Evolutionary conservation across 768 basidiomycete genomes (phyloP), one percentile per base, ranked within the genome.

Genomic region (Auricularia sp.): DNA sequence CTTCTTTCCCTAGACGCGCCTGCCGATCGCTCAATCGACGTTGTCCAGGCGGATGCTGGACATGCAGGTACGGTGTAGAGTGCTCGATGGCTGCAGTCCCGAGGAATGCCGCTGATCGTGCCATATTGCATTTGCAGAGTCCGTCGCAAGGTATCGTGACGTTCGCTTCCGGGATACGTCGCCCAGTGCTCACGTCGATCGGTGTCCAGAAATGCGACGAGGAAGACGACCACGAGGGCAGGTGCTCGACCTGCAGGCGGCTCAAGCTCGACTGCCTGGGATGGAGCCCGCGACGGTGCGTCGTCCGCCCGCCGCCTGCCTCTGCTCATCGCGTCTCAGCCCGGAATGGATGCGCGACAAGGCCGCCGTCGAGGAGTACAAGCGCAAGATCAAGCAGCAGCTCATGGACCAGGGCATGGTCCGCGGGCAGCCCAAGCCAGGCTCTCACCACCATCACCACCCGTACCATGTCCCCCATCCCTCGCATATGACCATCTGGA

Each of bases 191-290:
- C 33, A 61, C 43, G 39, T 63, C 34, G 42, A 21, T 33, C 59
- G 42, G 11, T 5, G 62, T 33, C 4, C 73, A 92, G 90, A 93
- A 93, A 88, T 93, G 90, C 74, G 90, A 93, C 73, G 90, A 93
- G 70, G 86, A 90, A 68, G 84, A 88, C 68, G 86, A 56, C 35
- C 35, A 70, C 71, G 86, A 84, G 66, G 84, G 89, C 74, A 87
- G 90, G 2, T 93, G 90, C 76, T 81, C 83, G 69, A 93, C 91
- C 1, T 93, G 91, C 73, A 81, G 84, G 65, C 87, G 91, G 61
- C 79, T 93, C 43, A 87, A 86, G 60, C 90, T 93, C 70, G 80
- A 87, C 62, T 93, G 91, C 74, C 79, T 93, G 3, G 91, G 91
- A 12, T 93, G 91, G 91, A 91, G 91, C 3, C 78, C 86, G 7